Percentiles rank a stretch among this genome's conserved stretches.
Conservation (phyloP, 2,329 filamentous ascomycete genomes). For the Neurospora crassa region DNA sequence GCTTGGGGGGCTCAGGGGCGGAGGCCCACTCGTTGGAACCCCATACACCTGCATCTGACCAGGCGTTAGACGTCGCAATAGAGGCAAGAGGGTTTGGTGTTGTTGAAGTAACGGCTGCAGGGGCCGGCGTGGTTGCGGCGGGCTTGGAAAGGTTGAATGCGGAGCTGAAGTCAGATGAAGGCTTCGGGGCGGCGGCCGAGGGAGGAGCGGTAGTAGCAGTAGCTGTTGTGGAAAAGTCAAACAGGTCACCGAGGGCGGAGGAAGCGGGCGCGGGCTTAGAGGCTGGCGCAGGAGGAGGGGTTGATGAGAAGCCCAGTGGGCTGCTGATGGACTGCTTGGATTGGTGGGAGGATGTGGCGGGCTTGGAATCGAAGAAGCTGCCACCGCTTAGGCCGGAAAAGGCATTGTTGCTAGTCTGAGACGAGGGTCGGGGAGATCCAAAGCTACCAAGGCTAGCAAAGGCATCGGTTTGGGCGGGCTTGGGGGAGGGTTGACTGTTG, state of each 20-base stretch:
- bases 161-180: conserved; percentile 42
- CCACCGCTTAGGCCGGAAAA: conserved; percentile 57
- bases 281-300: conserved; percentile 36
- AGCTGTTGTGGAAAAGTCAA: conserved; percentile 57
- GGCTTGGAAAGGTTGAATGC: conserved; percentile 69
- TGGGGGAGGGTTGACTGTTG: conserved; percentile 33
- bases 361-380: conserved; percentile 71
- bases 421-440: conserved; percentile 24
- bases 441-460: conserved; percentile 24
- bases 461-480: conserved; percentile 26
- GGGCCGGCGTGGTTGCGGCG: conserved; percentile 27
- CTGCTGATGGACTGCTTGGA: conserved; percentile 46
- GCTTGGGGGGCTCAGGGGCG: conserved; percentile 33
- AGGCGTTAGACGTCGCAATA: conserved; percentile 20
- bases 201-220: conserved; percentile 35
- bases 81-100: conserved; percentile 28
- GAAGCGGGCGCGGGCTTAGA: conserved; percentile 31
- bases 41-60: conserved; percentile 64
- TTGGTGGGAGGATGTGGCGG: conserved; percentile 39
- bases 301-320: conserved; percentile 54
- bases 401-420: conserved; percentile 28
- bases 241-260: conserved; percentile 66
- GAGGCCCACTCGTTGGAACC: conserved; percentile 74
- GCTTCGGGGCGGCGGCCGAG: conserved; percentile 30
- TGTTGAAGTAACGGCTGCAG: conserved; percentile 32